Base-by-base conservation (phyloP, 805 yeast species). In the Schwanniomyces vanrijiae region DNA sequence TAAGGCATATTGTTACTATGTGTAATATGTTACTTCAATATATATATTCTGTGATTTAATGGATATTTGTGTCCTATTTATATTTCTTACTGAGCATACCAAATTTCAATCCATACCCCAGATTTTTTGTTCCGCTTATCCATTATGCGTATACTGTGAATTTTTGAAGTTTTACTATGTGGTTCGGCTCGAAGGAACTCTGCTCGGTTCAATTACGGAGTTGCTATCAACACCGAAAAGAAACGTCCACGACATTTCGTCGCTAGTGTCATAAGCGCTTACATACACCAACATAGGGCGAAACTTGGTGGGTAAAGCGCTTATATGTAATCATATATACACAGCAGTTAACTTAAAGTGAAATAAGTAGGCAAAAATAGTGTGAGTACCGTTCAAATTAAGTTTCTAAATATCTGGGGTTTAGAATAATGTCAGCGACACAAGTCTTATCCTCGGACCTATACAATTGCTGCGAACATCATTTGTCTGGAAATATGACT, bases 1-100 rank as follows among this genome's bases (percentile, higher is more conserved):
- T 81, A 83, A 52, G 80, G 79, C 77, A 73, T 73, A 9, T 22
- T 37, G n/a, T 33, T 34, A n/a, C 21, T 14, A 14, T 16, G 34
- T 5, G 5, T 11, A 33, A 33, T 33, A 19, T 33, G 6, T 33
- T 33, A 18, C 6, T 33, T 11, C 4, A 16, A 9, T 18, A 10
- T 14, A 29, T 29, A 13, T 11, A 8, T 16, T 9, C 21, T 33
- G 5, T 11, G 4, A 19, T 18, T 19, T 18, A 5, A 13, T 21
- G 46, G 41, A 39, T 41, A 44, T 20, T 42, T 43, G 9, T 7
- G 24, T 13, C 20, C 40, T 47, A 47, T 47, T 47, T 47, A 47
- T 47, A 47, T 37, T 47, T 42, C 22, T 6, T 13, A n/a, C 19
- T 19, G 3, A 3, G 11, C 29, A 16, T 9, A 37, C 40, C 40